Conservation (phyloP, 306 rosid genomes). For the Echinosophora koreensis region DNA sequence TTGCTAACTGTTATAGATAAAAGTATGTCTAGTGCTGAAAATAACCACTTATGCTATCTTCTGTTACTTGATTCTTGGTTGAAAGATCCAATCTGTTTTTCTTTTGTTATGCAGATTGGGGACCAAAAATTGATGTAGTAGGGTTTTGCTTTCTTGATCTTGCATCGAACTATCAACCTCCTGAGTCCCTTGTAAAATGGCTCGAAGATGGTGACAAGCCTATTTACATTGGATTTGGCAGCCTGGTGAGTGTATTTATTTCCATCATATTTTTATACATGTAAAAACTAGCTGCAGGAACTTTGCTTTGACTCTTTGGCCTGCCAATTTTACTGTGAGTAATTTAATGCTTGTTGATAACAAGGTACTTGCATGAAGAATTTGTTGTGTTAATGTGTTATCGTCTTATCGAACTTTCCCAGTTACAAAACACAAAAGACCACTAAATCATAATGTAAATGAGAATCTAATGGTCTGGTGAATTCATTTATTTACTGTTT, state of each 20-base stretch:
- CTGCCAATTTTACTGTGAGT: background rate
- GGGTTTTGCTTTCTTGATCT: constrained; percentile 99
- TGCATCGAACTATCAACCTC: constrained; percentile 95
- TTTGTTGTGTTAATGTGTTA: too few relatives aligned
- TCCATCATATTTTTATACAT: constrained; percentile 31
- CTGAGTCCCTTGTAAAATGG: constrained; percentile 82
- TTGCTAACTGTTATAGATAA: constrained; percentile 4
- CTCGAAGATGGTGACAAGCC: constrained; percentile 90
- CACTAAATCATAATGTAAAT: too few relatives aligned
- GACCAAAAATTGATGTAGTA: constrained; percentile 91
- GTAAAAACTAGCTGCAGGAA: constrained; percentile 19
- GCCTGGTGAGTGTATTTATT: constrained; percentile 73
- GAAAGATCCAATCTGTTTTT: constrained; percentile 23
- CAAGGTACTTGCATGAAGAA: too few relatives aligned
- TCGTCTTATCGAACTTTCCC: too few relatives aligned
- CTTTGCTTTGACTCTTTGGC: background rate
- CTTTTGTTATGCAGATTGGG: constrained; percentile 90
- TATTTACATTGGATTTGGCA: constrained; percentile 94
- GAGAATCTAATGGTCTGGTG: too few relatives aligned
- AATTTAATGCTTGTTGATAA: background rate
- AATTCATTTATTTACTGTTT: too few relatives aligned
- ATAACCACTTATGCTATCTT: constrained; percentile 7
- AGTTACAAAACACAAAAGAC: too few relatives aligned
- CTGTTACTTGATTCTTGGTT: constrained; percentile 30
- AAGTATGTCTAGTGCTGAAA: constrained; percentile 14